phyloP scores from a whole-genome alignment of 257 asterid species.

The Paulownia fortunei region DNA sequence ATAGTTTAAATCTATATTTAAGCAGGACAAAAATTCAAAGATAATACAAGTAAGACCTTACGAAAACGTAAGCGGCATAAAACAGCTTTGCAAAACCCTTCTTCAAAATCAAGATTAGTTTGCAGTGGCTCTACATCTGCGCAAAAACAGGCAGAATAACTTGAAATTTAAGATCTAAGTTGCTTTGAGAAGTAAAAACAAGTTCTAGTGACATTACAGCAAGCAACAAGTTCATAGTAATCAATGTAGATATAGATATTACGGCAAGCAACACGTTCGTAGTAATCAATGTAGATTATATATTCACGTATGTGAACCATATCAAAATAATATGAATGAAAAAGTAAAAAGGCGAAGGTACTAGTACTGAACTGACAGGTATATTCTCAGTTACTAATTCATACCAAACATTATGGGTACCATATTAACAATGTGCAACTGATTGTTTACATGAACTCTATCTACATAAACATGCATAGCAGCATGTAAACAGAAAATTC shows the following conservation, averaged over 20 bases:
- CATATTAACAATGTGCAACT: not conserved
- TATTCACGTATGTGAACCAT: not conserved
- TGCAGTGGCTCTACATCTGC: constrained; percentile 96
- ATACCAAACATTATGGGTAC: not conserved
- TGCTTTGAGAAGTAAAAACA: not conserved
- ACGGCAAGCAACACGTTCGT: no score
- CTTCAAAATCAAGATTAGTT: constrained; percentile 80
- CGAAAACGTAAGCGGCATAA: constrained; percentile 99
- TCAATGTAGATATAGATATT: no score
- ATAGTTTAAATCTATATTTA: no score
- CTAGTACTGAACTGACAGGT: not conserved
- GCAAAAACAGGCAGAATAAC: constrained; percentile 37
- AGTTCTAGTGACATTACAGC: not conserved
- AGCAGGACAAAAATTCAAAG: constrained; percentile 34
- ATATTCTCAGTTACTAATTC: not conserved
- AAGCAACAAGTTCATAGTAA: constrained; percentile 10
- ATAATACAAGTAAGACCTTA: constrained; percentile 90
- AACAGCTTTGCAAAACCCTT: constrained; percentile 91
- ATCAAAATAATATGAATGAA: not conserved
- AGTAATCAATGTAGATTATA: not conserved
- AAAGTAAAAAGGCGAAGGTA: not conserved
- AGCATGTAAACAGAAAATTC: not conserved
- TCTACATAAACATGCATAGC: not conserved
- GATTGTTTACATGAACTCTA: not conserved
- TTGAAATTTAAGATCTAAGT: constrained; percentile 20